Percentiles rank a stretch among this genome's conserved stretches.
These are phyloP conservation scores for Vanrija sp. DNA, from an alignment of 1,284 basidiomycete species.

Conservation along the genomic window DNA sequence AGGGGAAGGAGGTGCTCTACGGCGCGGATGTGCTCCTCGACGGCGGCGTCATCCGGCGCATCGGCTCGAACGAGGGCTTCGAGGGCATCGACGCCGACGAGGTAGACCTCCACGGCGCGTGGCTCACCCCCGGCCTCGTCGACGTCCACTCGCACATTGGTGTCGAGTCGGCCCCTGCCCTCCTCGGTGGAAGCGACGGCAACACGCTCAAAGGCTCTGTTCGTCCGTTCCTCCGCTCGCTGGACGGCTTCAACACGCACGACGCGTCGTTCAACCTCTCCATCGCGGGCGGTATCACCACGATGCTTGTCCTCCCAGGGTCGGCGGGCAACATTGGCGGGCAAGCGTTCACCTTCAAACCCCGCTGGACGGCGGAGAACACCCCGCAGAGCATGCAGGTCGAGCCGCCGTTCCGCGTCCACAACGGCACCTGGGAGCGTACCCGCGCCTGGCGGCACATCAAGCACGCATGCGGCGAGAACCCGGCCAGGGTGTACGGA, in stretches of 20 bases:
- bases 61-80: constrained; percentile 30
- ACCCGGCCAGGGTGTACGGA: constrained; percentile 52
- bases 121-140: constrained; percentile 58
- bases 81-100: constrained; percentile 26
- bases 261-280: constrained; percentile 51
- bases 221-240: constrained; percentile 52
- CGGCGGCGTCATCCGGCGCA: constrained; percentile 49
- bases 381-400: constrained; percentile 49
- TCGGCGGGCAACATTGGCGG: constrained; percentile 45
- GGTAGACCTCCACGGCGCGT: constrained; percentile 50
- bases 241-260: constrained; percentile 56
- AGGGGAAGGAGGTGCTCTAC: constrained; percentile 58
- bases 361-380: constrained; percentile 47
- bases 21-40: constrained; percentile 50
- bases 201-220: constrained; percentile 48
- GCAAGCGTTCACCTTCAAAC: constrained; percentile 54
- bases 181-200: constrained; percentile 52
- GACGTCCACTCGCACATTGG: constrained; percentile 79
- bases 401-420: constrained; percentile 47
- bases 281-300: constrained; percentile 54
- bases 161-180: constrained; percentile 59
- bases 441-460: constrained; percentile 45
- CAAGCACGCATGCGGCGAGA: constrained; percentile 53
- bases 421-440: constrained; percentile 27
- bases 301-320: constrained; percentile 54